A percentile compares a stretch with the other conserved stretches of the same genome.
Conservation (phyloP, 345 rosid species). For the Pistacia integerrima region DNA sequence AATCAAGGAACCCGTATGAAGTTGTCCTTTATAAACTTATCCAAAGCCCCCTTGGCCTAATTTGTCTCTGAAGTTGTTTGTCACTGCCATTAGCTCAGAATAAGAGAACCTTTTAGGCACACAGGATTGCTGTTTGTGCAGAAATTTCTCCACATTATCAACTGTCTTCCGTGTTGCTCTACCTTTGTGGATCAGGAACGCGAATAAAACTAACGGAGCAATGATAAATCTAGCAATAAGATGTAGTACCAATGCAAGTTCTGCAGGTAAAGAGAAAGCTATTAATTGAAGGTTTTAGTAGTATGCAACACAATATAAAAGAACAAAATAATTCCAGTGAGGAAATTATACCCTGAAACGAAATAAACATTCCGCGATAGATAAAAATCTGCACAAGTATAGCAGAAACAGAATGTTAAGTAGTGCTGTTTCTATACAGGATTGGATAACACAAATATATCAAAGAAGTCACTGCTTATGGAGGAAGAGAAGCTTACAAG, state of each 20-base stretch:
- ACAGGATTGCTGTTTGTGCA: background rate
- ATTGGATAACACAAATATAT: no score
- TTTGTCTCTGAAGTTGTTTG: conserved; percentile 1
- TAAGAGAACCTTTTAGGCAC: conserved; percentile 4
- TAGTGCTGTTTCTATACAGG: no score
- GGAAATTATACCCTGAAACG: no score
- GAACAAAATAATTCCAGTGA: no score
- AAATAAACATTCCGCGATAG: no score
- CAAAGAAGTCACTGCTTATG: no score
- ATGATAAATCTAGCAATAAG: background rate
- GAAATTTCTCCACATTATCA: background rate
- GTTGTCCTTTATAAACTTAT: background rate
- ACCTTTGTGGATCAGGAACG: background rate
- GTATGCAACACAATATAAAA: no score
- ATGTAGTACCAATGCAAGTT: background rate
- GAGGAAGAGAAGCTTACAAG: no score
- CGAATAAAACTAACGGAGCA: background rate
- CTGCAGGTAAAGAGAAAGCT: no score
- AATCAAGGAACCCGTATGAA: background rate
- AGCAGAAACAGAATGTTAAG: no score
- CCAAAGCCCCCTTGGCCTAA: conserved; percentile 13
- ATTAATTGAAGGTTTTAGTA: no score
- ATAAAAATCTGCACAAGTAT: no score
- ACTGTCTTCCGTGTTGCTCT: background rate
- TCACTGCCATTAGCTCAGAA: background rate